A percentile compares a stretch with the other conserved stretches of the same genome.
Evolutionary conservation across 2,329 filamentous ascomycete species (phyloP).

Genomic region (Alternaria burnsii): DNA sequence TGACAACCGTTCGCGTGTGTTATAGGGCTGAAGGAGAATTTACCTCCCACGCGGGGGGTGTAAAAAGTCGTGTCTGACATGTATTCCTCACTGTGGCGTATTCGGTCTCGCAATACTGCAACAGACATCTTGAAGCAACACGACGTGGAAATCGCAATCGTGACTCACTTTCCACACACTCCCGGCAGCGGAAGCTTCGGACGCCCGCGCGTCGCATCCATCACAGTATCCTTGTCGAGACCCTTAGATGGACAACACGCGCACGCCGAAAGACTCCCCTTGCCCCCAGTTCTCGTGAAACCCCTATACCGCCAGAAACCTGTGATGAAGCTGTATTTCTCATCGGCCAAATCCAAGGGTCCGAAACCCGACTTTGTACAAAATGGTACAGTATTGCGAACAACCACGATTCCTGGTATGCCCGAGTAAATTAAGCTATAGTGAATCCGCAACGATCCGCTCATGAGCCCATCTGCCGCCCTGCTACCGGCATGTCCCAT

Average conservation of each 20-base stretch:
- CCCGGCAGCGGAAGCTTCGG: not conserved
- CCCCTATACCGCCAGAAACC: slow-evolving; percentile 4
- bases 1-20: slow-evolving; percentile 23
- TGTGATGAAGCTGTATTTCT: not conserved
- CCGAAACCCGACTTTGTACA: not conserved
- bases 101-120: not conserved
- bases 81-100: not conserved
- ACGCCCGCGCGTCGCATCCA: not conserved
- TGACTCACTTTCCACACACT: not conserved
- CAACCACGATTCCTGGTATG: not conserved
- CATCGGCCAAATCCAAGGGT: not conserved
- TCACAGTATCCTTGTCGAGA: not conserved
- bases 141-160: not conserved
- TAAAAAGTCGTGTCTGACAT: slow-evolving; percentile 6
- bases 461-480: not conserved
- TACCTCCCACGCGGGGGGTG: slow-evolving; percentile 26
- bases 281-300: not conserved
- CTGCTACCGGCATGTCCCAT: slow-evolving; percentile 1
- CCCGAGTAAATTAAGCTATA: not conserved
- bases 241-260: not conserved
- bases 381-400: not conserved
- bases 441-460: not conserved
- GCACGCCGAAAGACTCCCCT: not conserved
- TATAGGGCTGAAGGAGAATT: slow-evolving; percentile 28
- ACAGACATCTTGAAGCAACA: not conserved